Conservation (phyloP, 176 grass and related monocot species). For the bread wheat (Triticum aestivum) region DNA sequence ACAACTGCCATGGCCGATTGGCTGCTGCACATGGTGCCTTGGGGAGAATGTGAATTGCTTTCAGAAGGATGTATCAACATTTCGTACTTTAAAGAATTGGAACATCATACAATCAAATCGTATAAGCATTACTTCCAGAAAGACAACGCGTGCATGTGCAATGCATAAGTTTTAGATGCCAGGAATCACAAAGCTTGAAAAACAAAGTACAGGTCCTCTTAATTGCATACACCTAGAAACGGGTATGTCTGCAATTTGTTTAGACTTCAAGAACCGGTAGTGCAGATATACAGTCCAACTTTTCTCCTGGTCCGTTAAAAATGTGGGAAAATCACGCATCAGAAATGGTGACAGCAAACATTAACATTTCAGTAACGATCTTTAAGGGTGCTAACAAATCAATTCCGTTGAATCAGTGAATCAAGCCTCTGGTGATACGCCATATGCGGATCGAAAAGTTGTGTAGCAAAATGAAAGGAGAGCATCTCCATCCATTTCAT, state of each 20-base stretch:
- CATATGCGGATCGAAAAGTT: background rate
- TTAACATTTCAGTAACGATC: background rate
- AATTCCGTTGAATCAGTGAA: background rate
- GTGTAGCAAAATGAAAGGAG: background rate
- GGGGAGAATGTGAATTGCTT: background rate
- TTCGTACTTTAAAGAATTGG: background rate
- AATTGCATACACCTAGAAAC: conserved; percentile 4
- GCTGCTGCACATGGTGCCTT: background rate
- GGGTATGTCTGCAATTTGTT: background rate
- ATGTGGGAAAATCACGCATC: background rate
- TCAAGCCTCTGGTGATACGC: background rate
- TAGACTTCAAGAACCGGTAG: background rate
- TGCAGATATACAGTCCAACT: background rate
- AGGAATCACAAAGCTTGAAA: background rate
- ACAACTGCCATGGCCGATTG: background rate
- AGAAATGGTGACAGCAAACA: background rate
- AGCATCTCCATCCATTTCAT: background rate
- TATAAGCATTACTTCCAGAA: background rate
- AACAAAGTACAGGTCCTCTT: background rate
- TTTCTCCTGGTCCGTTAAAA: background rate
- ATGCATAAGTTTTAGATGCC: background rate
- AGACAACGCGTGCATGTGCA: background rate
- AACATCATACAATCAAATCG: background rate
- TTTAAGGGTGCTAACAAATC: background rate
- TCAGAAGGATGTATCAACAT: no score